A percentile compares a stretch with the other conserved stretches of the same genome.
These are phyloP conservation scores for Spergularia azorica DNA, from an alignment of 179 eudicot species.

Conservation along the genomic window DNA sequence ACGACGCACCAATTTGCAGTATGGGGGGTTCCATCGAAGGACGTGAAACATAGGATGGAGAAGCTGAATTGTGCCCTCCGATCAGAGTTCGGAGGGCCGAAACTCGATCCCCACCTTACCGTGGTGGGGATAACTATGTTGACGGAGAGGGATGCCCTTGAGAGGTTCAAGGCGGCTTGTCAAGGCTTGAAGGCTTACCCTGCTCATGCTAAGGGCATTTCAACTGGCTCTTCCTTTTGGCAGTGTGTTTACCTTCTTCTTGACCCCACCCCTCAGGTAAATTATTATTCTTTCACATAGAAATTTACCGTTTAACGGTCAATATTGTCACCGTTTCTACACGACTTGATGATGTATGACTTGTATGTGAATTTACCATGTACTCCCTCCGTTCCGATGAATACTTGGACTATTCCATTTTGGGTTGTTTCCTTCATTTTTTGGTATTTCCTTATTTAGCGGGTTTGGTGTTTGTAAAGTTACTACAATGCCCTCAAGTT, in stretches of 20 bases:
- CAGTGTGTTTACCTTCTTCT: conserved; percentile 42
- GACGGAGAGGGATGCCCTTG: conserved; percentile 55
- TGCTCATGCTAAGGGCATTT: conserved; percentile 52
- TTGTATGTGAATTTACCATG: too few relatives aligned
- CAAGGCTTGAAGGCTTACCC: conserved; percentile 56
- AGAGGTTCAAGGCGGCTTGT: conserved; percentile 49
- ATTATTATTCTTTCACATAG: too few relatives aligned
- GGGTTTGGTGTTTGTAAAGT: too few relatives aligned
- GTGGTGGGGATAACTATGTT: conserved; percentile 64
- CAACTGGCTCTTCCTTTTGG: conserved; percentile 48
- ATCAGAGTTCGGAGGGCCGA: conserved; percentile 68
- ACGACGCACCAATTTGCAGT: conserved; percentile 43
- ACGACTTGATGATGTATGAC: too few relatives aligned
- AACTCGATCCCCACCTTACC: conserved; percentile 78
- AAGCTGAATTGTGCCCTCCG: conserved; percentile 55
- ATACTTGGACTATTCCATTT: too few relatives aligned
- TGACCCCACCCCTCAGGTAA: conserved; percentile 51
- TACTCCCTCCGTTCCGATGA: too few relatives aligned
- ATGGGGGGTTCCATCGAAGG: conserved; percentile 62
- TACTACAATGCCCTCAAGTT: too few relatives aligned
- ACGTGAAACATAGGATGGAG: conserved; percentile 42
- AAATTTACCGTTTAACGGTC: too few relatives aligned
- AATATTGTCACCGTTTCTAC: too few relatives aligned
- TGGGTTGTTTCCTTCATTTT: too few relatives aligned
- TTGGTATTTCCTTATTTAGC: too few relatives aligned